Percentiles rank a stretch among this genome's conserved stretches.
Evolutionary conservation across 768 basidiomycete species (phyloP).

Genomic region (Zangia roseola): DNA sequence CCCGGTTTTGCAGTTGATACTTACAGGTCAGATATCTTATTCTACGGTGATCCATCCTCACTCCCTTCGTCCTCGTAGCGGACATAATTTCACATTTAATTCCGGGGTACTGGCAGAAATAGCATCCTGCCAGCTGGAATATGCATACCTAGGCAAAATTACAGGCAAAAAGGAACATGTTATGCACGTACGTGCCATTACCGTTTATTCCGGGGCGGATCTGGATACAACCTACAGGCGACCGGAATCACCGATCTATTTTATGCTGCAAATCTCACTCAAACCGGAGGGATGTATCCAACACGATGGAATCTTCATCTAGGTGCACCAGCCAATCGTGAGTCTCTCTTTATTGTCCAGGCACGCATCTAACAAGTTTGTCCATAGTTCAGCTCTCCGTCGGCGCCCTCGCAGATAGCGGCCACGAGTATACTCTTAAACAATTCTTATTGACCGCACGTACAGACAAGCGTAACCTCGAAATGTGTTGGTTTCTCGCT

Average conservation of each 20-base stretch:
- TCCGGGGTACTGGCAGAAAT: slow-evolving; percentile 68
- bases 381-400: slow-evolving; percentile 46
- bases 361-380: background rate
- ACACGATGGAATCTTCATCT: slow-evolving; percentile 50
- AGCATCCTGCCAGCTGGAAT: slow-evolving; percentile 78
- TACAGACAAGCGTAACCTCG: slow-evolving; percentile 56
- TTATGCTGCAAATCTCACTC: slow-evolving; percentile 41
- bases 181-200: slow-evolving; percentile 44
- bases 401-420: slow-evolving; percentile 66
- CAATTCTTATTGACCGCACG: slow-evolving; percentile 65
- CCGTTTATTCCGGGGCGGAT: background rate
- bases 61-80: background rate
- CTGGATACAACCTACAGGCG: slow-evolving; percentile 36
- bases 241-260: slow-evolving; percentile 48
- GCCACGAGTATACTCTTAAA: slow-evolving; percentile 76
- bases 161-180: slow-evolving; percentile 69
- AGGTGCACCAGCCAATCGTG: slow-evolving; percentile 48
- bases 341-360: slow-evolving; percentile 16
- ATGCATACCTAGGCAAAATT: slow-evolving; percentile 77
- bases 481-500: slow-evolving; percentile 55
- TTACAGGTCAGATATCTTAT: slow-evolving; percentile 38
- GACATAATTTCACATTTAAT: background rate
- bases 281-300: slow-evolving; percentile 62
- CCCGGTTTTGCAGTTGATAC: slow-evolving; percentile 72
- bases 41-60: background rate